Base-by-base conservation (phyloP, 192 early-diverging fungal genomes). In the Umbelopsis vinacea region DNA sequence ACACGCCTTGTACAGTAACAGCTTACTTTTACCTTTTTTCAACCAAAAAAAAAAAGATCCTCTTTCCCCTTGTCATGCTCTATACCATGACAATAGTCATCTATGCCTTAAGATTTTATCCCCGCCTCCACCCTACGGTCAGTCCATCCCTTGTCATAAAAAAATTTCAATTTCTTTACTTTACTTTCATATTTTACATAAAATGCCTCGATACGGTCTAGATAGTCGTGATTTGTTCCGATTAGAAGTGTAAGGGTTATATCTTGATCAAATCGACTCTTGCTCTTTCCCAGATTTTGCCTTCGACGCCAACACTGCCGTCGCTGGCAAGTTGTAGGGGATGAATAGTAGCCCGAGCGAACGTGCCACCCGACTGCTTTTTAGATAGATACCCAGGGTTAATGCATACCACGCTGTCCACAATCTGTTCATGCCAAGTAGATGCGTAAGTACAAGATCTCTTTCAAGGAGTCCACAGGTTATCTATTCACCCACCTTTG, bases 381-480 rank as follows among this genome's bases (percentile, higher is more conserved):
- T 92, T 94, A 15, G 89, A 82, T 3, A 92, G 75, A 33, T 87
- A 79, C 0, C 94, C 95, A 0, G 97, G 94, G 71, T 99, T 99
- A 35, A 99, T 78, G 71, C 94, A 83, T 0, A 98, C 72, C 0
- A 88, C 86, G 60, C 92, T 89, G 40, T 93, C 92, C 8, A 95
- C 86, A 9, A 77, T 79, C 80, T 84, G 70, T 21, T 4, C 1
- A 38, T 22, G 52, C 47, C 23, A 52, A 15, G 0, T n/a, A 21
- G n/a, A 14, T 14, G 11, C 11, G 26, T 47, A 0, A 67, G 0
- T 37, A 46, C 40, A 43, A 12, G 40, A 0, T 43, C 6, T 12
- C 6, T 43, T 43, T 43, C 8, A 43, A 43, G 2, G 8, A 43
- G 40, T 4, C 11, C 11, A 43, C 40, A 43, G 40, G 8, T 43